Percentiles rank a stretch among this genome's conserved stretches.
Conservation (phyloP, 176 grass and related monocot genomes). For the Carex kokanica region DNA sequence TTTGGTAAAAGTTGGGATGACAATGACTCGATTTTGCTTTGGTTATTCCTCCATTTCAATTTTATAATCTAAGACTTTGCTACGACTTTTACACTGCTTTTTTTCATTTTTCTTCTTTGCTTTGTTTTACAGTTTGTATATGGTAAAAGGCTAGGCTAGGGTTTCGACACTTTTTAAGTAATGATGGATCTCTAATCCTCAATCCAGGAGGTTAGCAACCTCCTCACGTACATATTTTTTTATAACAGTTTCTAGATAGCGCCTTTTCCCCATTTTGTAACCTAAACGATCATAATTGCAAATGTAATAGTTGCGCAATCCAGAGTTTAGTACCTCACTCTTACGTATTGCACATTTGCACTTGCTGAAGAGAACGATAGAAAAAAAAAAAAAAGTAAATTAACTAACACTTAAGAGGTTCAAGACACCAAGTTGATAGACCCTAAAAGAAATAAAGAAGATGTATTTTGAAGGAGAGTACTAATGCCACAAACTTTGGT, state of each 20-base stretch:
- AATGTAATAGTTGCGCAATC: neutral
- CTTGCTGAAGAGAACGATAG: neutral
- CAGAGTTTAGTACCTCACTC: neutral
- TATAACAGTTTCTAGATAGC: neutral
- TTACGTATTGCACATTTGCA: neutral
- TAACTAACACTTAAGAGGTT: neutral
- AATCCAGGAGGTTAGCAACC: neutral
- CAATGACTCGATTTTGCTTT: neutral
- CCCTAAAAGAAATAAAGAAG: neutral
- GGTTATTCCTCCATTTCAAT: neutral
- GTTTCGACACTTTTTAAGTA: neutral
- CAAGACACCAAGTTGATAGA: neutral
- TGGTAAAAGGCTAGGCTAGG: neutral
- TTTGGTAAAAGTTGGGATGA: neutral
- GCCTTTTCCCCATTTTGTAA: neutral
- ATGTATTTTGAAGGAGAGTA: no score
- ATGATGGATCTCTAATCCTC: neutral
- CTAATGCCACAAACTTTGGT: no score
- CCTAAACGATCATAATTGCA: neutral
- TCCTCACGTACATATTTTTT: neutral
- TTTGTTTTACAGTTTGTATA: neutral
- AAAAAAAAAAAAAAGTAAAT: neutral
- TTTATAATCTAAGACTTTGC: conserved; percentile 1
- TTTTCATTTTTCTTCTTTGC: neutral
- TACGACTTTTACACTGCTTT: neutral